Conservation (phyloP, 148 eudicot species). For the Gaultheria prostrata region DNA sequence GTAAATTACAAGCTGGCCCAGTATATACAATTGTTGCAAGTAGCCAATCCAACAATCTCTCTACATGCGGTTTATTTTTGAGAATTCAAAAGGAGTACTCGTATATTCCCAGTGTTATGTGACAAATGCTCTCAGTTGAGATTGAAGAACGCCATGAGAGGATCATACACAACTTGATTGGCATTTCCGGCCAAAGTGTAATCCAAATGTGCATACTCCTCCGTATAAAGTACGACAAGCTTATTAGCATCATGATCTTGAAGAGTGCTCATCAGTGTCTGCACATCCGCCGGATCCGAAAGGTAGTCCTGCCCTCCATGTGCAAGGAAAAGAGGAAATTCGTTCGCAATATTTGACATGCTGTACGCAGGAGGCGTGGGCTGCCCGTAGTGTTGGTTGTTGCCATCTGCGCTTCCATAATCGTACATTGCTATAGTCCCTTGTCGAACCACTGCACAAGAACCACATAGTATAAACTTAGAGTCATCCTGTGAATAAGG, state of each 20-base stretch:
- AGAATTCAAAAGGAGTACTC: neutral
- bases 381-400: constrained; percentile 36
- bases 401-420: constrained; percentile 28
- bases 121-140: constrained; percentile 19
- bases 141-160: constrained; percentile 36
- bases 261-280: constrained; percentile 25
- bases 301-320: constrained; percentile 39
- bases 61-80: neutral
- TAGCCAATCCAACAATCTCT: neutral
- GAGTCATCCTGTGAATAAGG: neutral
- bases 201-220: constrained; percentile 40
- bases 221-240: constrained; percentile 20
- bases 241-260: constrained; percentile 28
- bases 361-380: constrained; percentile 34
- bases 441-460: constrained; percentile 32
- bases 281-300: constrained; percentile 36
- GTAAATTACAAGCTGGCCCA: neutral
- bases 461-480: neutral
- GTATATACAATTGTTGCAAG: neutral
- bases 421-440: constrained; percentile 43
- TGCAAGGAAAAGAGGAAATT: constrained; percentile 40
- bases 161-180: constrained; percentile 36
- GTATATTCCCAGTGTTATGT: neutral
- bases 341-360: constrained; percentile 33
- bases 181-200: constrained; percentile 33